Percentiles rank a stretch among this genome's conserved stretches.
Evolutionary conservation across 441 rosid species (phyloP).

Genomic region (Sinapis alba): DNA sequence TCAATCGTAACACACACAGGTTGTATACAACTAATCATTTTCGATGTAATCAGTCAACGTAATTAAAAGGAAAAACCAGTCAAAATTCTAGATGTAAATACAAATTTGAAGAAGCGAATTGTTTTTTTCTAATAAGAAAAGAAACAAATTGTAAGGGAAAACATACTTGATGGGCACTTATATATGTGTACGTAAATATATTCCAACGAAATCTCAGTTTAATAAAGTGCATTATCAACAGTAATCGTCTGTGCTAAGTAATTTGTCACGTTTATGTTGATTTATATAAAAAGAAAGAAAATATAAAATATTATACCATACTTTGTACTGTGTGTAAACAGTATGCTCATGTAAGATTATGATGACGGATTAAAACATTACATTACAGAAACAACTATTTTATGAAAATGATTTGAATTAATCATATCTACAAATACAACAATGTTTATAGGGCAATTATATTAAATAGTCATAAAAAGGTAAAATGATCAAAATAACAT

Average conservation of each 20-base stretch:
- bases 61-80: conserved; percentile 2
- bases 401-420: background rate
- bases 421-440: background rate
- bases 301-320: background rate
- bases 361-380: background rate
- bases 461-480: too few species aligned
- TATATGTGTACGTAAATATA: conserved; percentile 1
- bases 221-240: conserved; percentile 9
- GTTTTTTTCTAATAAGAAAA: background rate
- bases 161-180: conserved; percentile 9
- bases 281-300: background rate
- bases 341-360: background rate
- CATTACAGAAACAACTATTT: background rate
- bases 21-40: conserved; percentile 14
- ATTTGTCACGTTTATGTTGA: background rate
- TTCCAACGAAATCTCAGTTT: conserved; percentile 12
- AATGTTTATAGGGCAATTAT: too few species aligned
- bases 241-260: background rate
- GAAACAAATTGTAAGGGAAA: background rate
- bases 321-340: conserved; percentile 1
- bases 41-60: conserved; percentile 22
- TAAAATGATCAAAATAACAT: too few species aligned
- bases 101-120: background rate
- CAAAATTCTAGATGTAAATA: background rate
- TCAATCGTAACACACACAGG: background rate